Evolutionary conservation across 1,284 basidiomycete genomes (phyloP).

Genomic region (Vanrija sp.): DNA sequence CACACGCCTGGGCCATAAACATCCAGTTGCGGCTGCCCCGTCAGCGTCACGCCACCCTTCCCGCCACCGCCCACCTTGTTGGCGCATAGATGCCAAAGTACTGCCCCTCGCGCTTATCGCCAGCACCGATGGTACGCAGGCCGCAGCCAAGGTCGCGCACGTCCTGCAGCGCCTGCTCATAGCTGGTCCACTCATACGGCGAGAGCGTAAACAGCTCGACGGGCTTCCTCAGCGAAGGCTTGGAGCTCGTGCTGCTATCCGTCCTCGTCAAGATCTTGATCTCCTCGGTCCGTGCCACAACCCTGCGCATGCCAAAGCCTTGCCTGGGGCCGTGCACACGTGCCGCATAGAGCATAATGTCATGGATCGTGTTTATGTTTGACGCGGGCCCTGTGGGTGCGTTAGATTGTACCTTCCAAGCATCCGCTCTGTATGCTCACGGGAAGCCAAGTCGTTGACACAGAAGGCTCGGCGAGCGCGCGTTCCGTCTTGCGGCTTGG

Average conservation of each 20-base stretch:
- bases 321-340: slow-evolving; percentile 67
- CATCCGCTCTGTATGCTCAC: slow-evolving; percentile 24
- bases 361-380: slow-evolving; percentile 75
- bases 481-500: slow-evolving; percentile 57
- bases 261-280: no score
- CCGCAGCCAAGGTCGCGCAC: slow-evolving; percentile 66
- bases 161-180: slow-evolving; percentile 63
- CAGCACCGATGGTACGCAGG: slow-evolving; percentile 68
- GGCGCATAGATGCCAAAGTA: slow-evolving; percentile 85
- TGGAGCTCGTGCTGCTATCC: no score
- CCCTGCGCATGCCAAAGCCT: slow-evolving; percentile 74
- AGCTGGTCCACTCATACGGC: slow-evolving; percentile 75
- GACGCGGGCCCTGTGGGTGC: slow-evolving; percentile 58
- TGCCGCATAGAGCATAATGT: slow-evolving; percentile 69
- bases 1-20: slow-evolving; percentile 76
- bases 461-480: slow-evolving; percentile 65
- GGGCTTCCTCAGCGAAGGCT: no score
- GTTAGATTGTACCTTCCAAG: background rate
- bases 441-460: slow-evolving; percentile 64
- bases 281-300: slow-evolving; percentile 48
- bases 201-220: slow-evolving; percentile 83
- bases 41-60: no score
- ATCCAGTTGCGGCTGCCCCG: slow-evolving; percentile 66
- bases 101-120: slow-evolving; percentile 14
- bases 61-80: background rate